These are phyloP conservation scores for Neurospora sp. DNA, from an alignment of 495 filamentous ascomycete genomes.

Conservation along the genomic window DNA sequence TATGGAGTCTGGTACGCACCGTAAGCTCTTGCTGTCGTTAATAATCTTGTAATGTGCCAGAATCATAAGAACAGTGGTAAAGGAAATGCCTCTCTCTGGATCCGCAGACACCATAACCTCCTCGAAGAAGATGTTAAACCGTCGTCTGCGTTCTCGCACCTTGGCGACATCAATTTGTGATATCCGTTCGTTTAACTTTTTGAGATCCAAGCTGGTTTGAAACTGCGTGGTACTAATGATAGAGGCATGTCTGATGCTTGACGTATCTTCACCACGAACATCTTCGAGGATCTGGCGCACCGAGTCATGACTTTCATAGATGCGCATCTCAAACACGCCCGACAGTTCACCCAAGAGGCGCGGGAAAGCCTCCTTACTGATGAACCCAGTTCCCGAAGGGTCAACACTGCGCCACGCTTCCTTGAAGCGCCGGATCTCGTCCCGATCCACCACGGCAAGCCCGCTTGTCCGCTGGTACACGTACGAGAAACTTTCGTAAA, in stretches of 20 bases:
- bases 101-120: slow-evolving; percentile 92
- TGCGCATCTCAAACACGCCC: slow-evolving; percentile 93
- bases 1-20: slow-evolving; percentile 33
- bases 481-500: slow-evolving; percentile 99
- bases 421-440: slow-evolving; percentile 94
- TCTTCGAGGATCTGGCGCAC: slow-evolving; percentile 75
- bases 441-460: slow-evolving; percentile 71
- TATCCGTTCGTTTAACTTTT: slow-evolving; percentile 65
- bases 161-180: slow-evolving; percentile 61
- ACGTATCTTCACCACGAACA: slow-evolving; percentile 47
- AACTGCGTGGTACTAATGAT: slow-evolving; percentile 34
- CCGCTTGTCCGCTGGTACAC: slow-evolving; percentile 93
- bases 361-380: slow-evolving; percentile 86
- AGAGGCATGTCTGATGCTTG: slow-evolving; percentile 43
- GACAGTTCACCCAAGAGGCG: slow-evolving; percentile 83
- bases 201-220: slow-evolving; percentile 62
- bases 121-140: slow-evolving; percentile 89
- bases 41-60: slow-evolving; percentile 99
- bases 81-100: slow-evolving; percentile 76
- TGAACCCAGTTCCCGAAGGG: slow-evolving; percentile 81
- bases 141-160: slow-evolving; percentile 60
- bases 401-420: slow-evolving; percentile 96
- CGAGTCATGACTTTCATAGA: slow-evolving; percentile 84
- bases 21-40: slow-evolving; percentile 89
- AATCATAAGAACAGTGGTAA: slow-evolving; percentile 92